Conservation (phyloP, 768 basidiomycete genomes). For the Wakefieldia striispora region DNA sequence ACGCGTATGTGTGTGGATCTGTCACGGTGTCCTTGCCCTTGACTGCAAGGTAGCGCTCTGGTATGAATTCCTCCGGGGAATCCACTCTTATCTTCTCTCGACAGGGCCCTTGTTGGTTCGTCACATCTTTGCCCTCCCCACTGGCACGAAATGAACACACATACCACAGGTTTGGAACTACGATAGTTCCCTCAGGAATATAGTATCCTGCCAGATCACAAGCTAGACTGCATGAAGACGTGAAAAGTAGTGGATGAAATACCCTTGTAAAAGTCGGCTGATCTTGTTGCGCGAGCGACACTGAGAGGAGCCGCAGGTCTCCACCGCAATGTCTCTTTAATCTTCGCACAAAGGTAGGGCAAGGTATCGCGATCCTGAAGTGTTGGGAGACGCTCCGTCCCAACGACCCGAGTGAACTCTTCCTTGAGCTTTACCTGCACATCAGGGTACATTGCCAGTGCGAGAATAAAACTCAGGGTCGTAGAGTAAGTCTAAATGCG, state of each 20-base stretch:
- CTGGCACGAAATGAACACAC: neutral
- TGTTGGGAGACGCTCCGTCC: conserved; percentile 43
- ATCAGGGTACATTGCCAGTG: conserved; percentile 30
- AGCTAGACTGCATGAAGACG: no score
- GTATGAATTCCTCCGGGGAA: conserved; percentile 14
- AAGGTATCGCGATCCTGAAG: conserved; percentile 33
- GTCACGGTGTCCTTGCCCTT: conserved; percentile 4
- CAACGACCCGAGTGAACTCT: conserved; percentile 53
- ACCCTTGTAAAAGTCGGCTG: conserved; percentile 11
- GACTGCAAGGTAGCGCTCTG: conserved; percentile 10
- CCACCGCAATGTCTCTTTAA: conserved; percentile 31
- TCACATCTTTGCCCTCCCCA: no score
- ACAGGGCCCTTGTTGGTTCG: conserved; percentile 9
- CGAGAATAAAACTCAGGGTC: conserved; percentile 18
- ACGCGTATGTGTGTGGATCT: conserved; percentile 10
- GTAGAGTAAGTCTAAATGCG: conserved; percentile 14
- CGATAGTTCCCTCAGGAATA: conserved; percentile 10
- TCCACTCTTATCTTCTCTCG: conserved; percentile 15
- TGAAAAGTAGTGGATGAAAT: neutral
- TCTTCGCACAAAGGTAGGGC: conserved; percentile 48
- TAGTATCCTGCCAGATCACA: conserved; percentile 1
- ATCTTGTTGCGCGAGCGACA: conserved; percentile 8
- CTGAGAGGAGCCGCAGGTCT: conserved; percentile 10
- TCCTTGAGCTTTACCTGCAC: conserved; percentile 51
- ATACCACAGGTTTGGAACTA: conserved; percentile 17